Evolutionary conservation across 495 filamentous ascomycete genomes (phyloP), one percentile per base, ranked within the genome.

Genomic region (Aspergillus kassunensis): DNA sequence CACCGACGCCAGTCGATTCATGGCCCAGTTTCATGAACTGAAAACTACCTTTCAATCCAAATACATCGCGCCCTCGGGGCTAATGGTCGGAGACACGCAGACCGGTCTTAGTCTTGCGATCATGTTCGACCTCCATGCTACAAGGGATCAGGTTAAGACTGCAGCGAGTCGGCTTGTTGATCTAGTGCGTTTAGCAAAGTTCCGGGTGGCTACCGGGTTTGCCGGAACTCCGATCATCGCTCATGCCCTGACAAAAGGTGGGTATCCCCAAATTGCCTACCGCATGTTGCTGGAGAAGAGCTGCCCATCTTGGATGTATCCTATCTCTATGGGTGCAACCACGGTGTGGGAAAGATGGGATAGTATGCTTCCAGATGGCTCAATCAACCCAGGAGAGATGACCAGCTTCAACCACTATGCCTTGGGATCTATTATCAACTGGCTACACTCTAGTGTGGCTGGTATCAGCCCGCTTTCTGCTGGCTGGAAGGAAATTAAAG

Each of bases 341-440:
- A 79, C 78, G 2, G 72, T 74, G 1, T 82, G 77, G 79, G 79
- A 83, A 59, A 65, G 80, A 5, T 82, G 80, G 79, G 74, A 82
- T 49, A 74, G 69, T 24, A 71, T 83, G 55, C 63, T 79, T 3
- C 71, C 74, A 0, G 67, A 82, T 54, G 78, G 78, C 1, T 64
- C 63, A 1, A 65, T 82, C 23, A 82, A 83, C 52, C 71, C 75
- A 0, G 78, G 76, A 1, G 45, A 68, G 19, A 82, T 83, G 80
- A 79, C 74, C 4, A 76, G 72, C 13, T 83, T 83, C 55, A 82
- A 79, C 40, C 73, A 78, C 52, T 78, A 79, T 49, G 72, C 74
- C 0, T 55, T 79, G 6, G 76, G 76, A 3, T 65, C 69, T 3
- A 67, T 79, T 4, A 45, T 55, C 21, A 61, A 64, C 24, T 70